Evolutionary conservation across 1,284 basidiomycete species (phyloP).

Genomic region (Papiliotrema laurentii): DNA sequence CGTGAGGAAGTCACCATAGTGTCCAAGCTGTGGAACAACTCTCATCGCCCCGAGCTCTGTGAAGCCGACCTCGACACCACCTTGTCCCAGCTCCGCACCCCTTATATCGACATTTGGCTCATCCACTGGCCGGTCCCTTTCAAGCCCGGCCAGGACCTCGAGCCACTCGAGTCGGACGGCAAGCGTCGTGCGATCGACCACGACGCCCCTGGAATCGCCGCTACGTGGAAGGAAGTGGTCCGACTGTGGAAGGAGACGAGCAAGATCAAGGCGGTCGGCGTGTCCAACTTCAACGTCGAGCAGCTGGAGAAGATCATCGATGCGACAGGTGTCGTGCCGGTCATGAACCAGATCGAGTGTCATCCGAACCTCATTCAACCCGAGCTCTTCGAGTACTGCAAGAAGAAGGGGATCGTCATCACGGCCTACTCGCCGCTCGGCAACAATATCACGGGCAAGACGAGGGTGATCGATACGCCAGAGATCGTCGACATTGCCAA

Average conservation of each 20-base stretch:
- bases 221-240: slow-evolving; percentile 45
- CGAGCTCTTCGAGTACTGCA: slow-evolving; percentile 48
- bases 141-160: slow-evolving; percentile 54
- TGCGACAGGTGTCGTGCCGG: slow-evolving; percentile 71
- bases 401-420: slow-evolving; percentile 68
- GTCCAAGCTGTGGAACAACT: slow-evolving; percentile 45
- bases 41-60: slow-evolving; percentile 51
- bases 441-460: slow-evolving; percentile 51
- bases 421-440: slow-evolving; percentile 84
- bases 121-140: slow-evolving; percentile 87
- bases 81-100: slow-evolving; percentile 62
- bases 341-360: slow-evolving; percentile 76
- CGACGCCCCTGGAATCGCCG: slow-evolving; percentile 20
- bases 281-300: slow-evolving; percentile 73
- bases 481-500: slow-evolving; percentile 60
- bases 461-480: slow-evolving; percentile 37
- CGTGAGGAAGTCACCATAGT: slow-evolving; percentile 75
- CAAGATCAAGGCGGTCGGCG: slow-evolving; percentile 49
- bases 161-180: slow-evolving; percentile 15
- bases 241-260: slow-evolving; percentile 38
- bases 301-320: slow-evolving; percentile 66
- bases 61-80: slow-evolving; percentile 70
- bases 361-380: slow-evolving; percentile 58
- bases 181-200: slow-evolving; percentile 20
- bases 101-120: slow-evolving; percentile 77